These are phyloP conservation scores for Hypsizygus ulmarius DNA, from an alignment of 1,284 basidiomycete genomes.

Conservation along the genomic window DNA sequence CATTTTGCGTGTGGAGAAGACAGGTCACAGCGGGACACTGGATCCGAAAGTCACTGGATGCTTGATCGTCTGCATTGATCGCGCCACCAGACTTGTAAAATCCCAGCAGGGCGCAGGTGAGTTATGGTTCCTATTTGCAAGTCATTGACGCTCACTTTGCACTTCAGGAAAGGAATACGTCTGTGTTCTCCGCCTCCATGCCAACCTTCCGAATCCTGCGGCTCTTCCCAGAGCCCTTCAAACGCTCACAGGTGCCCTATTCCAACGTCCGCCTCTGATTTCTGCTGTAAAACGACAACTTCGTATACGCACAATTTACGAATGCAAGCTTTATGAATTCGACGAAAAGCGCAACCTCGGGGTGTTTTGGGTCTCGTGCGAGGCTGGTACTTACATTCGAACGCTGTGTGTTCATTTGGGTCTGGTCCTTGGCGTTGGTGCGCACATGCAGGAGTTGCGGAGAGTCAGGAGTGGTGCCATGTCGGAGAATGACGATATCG, in stretches of 20 bases:
- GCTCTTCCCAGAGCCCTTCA: slow-evolving; percentile 92
- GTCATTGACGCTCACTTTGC: slow-evolving; percentile 17
- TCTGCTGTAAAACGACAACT: slow-evolving; percentile 99
- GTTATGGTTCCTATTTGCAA: slow-evolving; percentile 24
- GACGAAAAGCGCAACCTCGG: slow-evolving; percentile 97
- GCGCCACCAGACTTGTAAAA: slow-evolving; percentile 99
- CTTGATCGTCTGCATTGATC: slow-evolving; percentile 98
- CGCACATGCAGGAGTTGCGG: slow-evolving; percentile 99
- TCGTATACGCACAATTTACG: slow-evolving; percentile 96
- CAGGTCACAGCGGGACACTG: slow-evolving; percentile 95
- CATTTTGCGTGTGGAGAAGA: slow-evolving; percentile 96
- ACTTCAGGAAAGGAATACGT: slow-evolving; percentile 95
- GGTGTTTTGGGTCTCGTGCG: slow-evolving; percentile 98
- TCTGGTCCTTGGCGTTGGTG: slow-evolving; percentile 92
- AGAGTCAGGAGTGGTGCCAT: slow-evolving; percentile 95
- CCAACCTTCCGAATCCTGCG: slow-evolving; percentile 76
- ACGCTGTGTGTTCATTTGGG: slow-evolving; percentile 98
- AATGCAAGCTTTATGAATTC: slow-evolving; percentile 95
- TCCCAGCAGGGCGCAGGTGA: slow-evolving; percentile 93
- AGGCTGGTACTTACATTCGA: slow-evolving; percentile 98
- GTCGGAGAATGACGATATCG: slow-evolving; percentile 97
- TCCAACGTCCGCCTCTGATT: slow-evolving; percentile 98
- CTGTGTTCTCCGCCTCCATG: slow-evolving; percentile 92
- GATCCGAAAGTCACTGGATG: slow-evolving; percentile 99
- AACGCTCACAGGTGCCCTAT: slow-evolving; percentile 96